Evolutionary conservation across 768 basidiomycete genomes (phyloP), one percentile per base, ranked within the genome.

Genomic region (Leccinum rimulosum): DNA sequence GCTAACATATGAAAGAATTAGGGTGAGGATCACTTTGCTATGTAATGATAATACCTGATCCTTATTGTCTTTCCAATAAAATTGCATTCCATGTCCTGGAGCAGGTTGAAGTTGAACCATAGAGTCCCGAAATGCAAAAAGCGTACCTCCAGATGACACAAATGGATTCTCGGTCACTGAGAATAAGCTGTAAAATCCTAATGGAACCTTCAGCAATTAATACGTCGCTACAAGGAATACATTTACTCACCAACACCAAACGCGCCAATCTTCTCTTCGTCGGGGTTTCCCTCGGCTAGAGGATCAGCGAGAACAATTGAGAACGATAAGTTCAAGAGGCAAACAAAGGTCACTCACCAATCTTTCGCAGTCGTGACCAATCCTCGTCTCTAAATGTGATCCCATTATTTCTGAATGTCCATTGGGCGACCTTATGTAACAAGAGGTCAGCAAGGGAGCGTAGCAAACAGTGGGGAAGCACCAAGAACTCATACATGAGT

Each of bases 11-110:
- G 54, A 25, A 57, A 33, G 17, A 4, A 50, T 62, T 31, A 56
- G 65, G 52, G 51, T 25, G 52, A 9, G 1, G 17, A 25, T 33
- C n/a, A 12, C 1, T 22, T 8, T 3, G n/a, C 8, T 22, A 7
- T 30, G 28, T 33, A 49, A 50, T 8, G 40, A 27, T 38, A 19
- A 36, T 62, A 88, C 87, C 77, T 95, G 93, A 68, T 95, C 93
- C 66, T 90, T 92, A 66, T 89, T 89, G 67, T 91, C 91, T 70
- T 93, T 95, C 93, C 93, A 98, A 70, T 95, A 91, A 71, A 97
- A 98, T 0, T 87, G 89, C 94, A 96, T 96, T 85, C 93, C 94
- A 68, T 90, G 84, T 33, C 85, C 93, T 82, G 43, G 11, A 22
- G 43, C 11, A 69, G 61, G 52, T 63, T 27, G 43, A 60, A 31